phyloP scores from a whole-genome alignment of 208 protist genomes.

The Leishmania aethiopica region DNA sequence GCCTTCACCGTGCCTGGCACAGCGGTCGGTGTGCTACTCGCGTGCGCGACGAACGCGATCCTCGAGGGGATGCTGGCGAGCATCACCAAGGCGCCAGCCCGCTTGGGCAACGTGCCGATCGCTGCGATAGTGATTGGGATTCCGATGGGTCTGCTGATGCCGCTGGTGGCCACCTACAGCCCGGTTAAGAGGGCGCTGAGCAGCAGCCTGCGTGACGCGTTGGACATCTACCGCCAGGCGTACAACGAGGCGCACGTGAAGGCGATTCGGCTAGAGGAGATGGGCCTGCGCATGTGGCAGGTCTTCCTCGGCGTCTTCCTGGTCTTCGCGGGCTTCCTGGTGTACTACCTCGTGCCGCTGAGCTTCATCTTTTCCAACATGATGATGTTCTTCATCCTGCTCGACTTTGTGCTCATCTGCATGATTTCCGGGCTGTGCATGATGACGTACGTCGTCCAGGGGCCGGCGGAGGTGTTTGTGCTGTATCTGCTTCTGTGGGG shows the following conservation, averaged over 20 bases:
- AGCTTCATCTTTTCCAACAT: slow-evolving; percentile 92
- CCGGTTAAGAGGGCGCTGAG: slow-evolving; percentile 85
- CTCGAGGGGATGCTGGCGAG: slow-evolving; percentile 65
- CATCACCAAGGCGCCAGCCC: slow-evolving; percentile 55
- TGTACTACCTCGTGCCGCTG: slow-evolving; percentile 95
- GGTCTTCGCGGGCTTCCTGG: slow-evolving; percentile 90
- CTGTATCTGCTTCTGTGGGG: slow-evolving; percentile 91
- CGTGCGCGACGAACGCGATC: slow-evolving; percentile 66
- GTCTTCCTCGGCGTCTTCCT: slow-evolving; percentile 70
- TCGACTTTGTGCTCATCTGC: slow-evolving; percentile 89
- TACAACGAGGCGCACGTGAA: slow-evolving; percentile 89
- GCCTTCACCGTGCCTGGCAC: slow-evolving; percentile 92
- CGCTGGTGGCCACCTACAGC: slow-evolving; percentile 79
- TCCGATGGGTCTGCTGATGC: slow-evolving; percentile 77
- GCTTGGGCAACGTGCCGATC: slow-evolving; percentile 25
- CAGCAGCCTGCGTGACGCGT: slow-evolving; percentile 87
- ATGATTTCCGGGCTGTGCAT: slow-evolving; percentile 94
- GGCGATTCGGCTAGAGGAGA: slow-evolving; percentile 85
- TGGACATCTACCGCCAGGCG: slow-evolving; percentile 94
- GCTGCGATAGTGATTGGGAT: slow-evolving; percentile 62
- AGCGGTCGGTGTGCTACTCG: slow-evolving; percentile 63
- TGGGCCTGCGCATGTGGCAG: slow-evolving; percentile 88
- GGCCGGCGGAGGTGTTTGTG: slow-evolving; percentile 58
- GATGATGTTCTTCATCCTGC: slow-evolving; percentile 90
- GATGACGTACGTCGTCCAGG: slow-evolving; percentile 80